Evolutionary conservation across 208 protist genomes (phyloP).

Genomic region (Acanthamoeba royreba): DNA sequence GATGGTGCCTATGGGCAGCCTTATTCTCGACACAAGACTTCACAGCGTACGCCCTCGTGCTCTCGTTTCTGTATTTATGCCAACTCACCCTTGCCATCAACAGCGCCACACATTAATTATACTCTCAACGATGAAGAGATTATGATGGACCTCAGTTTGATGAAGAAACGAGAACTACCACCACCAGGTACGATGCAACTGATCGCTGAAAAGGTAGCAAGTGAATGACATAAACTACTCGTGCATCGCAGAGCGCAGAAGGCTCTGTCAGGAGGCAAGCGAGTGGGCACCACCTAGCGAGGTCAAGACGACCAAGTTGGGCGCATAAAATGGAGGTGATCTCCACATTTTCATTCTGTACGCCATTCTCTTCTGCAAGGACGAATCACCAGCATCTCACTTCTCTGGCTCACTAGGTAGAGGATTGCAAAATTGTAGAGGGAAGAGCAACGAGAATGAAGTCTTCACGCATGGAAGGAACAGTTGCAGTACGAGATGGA

Average conservation of each 20-base stretch:
- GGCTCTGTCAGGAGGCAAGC: slow-evolving; percentile 13
- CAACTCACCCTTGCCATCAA: neutral
- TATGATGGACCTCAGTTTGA: neutral
- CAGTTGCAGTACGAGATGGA: too few species aligned
- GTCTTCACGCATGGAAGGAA: too few species aligned
- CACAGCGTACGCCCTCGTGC: neutral
- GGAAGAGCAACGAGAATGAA: too few species aligned
- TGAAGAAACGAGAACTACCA: slow-evolving; percentile 1
- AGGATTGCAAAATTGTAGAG: too few species aligned
- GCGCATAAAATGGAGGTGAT: neutral
- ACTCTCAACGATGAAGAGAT: slow-evolving; percentile 36
- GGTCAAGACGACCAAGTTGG: neutral
- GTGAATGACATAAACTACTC: too few species aligned
- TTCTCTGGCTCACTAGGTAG: too few species aligned
- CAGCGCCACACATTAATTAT: slow-evolving; percentile 41
- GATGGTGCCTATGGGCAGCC: neutral
- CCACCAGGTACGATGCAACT: neutral
- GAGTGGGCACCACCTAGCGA: neutral
- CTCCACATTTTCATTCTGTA: too few species aligned
- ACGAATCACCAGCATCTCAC: too few species aligned
- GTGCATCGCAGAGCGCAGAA: slow-evolving; percentile 27
- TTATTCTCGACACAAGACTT: neutral
- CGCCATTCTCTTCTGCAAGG: too few species aligned
- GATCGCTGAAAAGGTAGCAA: too few species aligned
- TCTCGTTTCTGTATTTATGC: neutral